phyloP scores from a whole-genome alignment of 1,284 basidiomycete species.

The Cystobasidiaceae sp. region DNA sequence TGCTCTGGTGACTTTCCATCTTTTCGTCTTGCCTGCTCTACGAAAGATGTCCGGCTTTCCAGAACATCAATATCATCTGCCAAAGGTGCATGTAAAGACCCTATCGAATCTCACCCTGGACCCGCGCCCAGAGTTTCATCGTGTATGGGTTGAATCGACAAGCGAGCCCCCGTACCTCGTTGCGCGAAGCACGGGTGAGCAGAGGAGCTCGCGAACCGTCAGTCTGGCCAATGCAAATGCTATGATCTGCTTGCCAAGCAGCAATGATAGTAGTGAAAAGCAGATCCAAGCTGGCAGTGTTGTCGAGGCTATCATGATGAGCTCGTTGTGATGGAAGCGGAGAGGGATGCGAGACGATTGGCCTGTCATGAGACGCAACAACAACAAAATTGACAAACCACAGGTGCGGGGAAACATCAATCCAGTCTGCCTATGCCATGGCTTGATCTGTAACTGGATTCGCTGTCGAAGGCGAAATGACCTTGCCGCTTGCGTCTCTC shows the following conservation, averaged over 20 bases:
- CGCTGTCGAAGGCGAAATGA: background rate
- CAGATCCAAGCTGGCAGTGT: conserved; percentile 55
- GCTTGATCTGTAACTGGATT: background rate
- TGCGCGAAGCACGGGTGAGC: conserved; percentile 75
- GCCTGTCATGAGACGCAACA: background rate
- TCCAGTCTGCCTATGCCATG: too few relatives aligned
- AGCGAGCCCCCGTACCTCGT: conserved; percentile 51
- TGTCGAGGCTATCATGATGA: conserved; percentile 47
- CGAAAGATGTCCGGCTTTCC: conserved; percentile 67
- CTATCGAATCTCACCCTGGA: conserved; percentile 62
- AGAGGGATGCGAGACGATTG: background rate
- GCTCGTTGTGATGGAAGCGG: background rate
- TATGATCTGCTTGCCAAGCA: conserved; percentile 61
- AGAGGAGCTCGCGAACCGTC: conserved; percentile 69
- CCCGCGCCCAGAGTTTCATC: conserved; percentile 72
- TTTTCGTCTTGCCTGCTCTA: conserved; percentile 76
- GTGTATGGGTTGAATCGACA: conserved; percentile 58
- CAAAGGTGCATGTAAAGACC: conserved; percentile 63
- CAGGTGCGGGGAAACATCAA: too few relatives aligned
- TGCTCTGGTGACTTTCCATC: conserved; percentile 75
- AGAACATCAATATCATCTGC: conserved; percentile 56
- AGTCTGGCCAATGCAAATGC: conserved; percentile 73
- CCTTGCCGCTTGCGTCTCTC: conserved; percentile 23
- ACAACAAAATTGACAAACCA: too few relatives aligned
- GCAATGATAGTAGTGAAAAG: conserved; percentile 47